Conservation (phyloP, 768 basidiomycete species). For the Pholiota molesta region DNA sequence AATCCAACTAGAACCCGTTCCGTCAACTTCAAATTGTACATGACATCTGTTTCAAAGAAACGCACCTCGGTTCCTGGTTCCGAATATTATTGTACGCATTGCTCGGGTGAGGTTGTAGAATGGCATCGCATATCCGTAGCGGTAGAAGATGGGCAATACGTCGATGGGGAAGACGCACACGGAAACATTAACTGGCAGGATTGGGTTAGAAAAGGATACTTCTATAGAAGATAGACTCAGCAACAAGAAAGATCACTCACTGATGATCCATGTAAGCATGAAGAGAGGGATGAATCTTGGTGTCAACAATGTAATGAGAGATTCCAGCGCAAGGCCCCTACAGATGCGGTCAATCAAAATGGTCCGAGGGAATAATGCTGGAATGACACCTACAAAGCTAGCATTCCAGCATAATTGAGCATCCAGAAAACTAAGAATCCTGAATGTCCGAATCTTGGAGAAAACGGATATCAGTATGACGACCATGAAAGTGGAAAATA, state of each 20-base stretch:
- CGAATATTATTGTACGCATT: constrained; percentile 58
- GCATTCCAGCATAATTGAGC: constrained; percentile 63
- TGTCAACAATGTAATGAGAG: constrained; percentile 60
- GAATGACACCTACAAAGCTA: constrained; percentile 43
- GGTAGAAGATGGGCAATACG: constrained; percentile 53
- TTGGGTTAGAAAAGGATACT: constrained; percentile 38
- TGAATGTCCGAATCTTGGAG: constrained; percentile 44
- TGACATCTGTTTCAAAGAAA: background rate
- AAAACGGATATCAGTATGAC: background rate
- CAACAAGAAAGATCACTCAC: constrained; percentile 34
- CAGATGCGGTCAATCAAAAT: background rate
- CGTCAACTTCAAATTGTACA: too few relatives aligned
- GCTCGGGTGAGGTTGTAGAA: constrained; percentile 65
- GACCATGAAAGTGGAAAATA: background rate
- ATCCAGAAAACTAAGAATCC: constrained; percentile 74
- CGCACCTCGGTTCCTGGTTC: constrained; percentile 57
- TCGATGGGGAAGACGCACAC: constrained; percentile 57
- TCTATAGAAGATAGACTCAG: constrained; percentile 45
- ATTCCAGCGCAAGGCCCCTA: constrained; percentile 65
- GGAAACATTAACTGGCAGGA: constrained; percentile 52
- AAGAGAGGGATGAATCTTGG: constrained; percentile 57
- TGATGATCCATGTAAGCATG: constrained; percentile 66
- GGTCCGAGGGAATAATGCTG: background rate
- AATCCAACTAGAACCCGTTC: constrained; percentile 44
- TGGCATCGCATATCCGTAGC: constrained; percentile 64